Conservation (phyloP, 352 stramenopile species). For the Phytophthora pseudosyringae region DNA sequence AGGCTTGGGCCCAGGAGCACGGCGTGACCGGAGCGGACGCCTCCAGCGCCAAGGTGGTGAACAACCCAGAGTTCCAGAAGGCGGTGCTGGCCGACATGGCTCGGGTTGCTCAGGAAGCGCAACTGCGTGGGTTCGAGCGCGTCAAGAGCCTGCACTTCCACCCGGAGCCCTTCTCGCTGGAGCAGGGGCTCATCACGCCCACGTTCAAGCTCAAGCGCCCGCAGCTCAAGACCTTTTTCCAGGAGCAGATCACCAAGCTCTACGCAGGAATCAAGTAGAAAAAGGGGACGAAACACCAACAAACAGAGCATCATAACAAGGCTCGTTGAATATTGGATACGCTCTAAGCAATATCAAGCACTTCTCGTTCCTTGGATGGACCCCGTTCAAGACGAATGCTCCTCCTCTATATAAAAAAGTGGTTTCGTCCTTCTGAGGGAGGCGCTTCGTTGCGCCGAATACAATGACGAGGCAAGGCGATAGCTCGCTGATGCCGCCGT, state of each 20-base stretch:
- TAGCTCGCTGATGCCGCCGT: conserved; percentile 19
- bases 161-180: conserved; percentile 83
- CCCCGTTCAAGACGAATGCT: neutral
- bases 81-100: conserved; percentile 78
- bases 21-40: conserved; percentile 34
- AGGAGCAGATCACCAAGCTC: conserved; percentile 54
- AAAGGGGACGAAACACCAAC: neutral
- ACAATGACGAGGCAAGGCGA: conserved; percentile 22
- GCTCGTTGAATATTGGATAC: neutral
- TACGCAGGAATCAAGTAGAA: conserved; percentile 42
- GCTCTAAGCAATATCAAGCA: neutral
- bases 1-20: conserved; percentile 39
- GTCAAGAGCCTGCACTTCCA: conserved; percentile 89
- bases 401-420: conserved; percentile 6
- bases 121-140: conserved; percentile 93
- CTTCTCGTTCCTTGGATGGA: neutral
- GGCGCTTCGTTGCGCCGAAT: neutral
- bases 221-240: conserved; percentile 60
- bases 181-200: conserved; percentile 93
- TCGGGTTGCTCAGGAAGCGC: conserved; percentile 49
- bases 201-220: conserved; percentile 96
- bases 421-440: conserved; percentile 20
- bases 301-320: neutral
- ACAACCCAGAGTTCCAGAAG: conserved; percentile 51
- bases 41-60: conserved; percentile 38